A percentile compares a stretch with the other conserved stretches of the same genome.
phyloP scores from a whole-genome alignment of 768 basidiomycete species.

The Royoungia palumana region DNA sequence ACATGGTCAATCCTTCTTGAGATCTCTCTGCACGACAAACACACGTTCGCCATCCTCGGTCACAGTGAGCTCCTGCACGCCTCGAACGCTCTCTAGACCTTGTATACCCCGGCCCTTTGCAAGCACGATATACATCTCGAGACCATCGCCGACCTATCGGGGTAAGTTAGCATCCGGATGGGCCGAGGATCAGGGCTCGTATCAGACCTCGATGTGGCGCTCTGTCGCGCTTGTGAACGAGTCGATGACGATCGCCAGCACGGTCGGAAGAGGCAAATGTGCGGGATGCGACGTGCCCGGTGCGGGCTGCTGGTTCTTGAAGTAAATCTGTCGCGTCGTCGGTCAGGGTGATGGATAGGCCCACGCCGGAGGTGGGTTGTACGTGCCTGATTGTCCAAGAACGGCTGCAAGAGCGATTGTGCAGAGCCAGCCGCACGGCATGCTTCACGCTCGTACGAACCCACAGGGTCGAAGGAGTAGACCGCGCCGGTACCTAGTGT shows the following conservation, averaged over 20 bases:
- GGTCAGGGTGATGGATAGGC: conserved; percentile 32
- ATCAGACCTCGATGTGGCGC: conserved; percentile 88
- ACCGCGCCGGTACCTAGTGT: conserved; percentile 85
- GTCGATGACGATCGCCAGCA: conserved; percentile 87
- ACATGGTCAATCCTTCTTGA: conserved; percentile 71
- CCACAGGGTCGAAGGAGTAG: conserved; percentile 99
- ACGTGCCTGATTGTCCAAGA: conserved; percentile 96
- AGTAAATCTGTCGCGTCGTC: conserved; percentile 74
- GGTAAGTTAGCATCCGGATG: conserved; percentile 4
- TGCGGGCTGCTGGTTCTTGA: conserved; percentile 87
- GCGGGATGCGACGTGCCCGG: conserved; percentile 70
- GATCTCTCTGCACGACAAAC: conserved; percentile 70
- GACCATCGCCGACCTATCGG: conserved; percentile 84
- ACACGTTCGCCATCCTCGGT: conserved; percentile 67
- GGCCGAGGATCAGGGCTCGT: conserved; percentile 5
- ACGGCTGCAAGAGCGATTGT: conserved; percentile 92
- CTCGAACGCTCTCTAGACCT: conserved; percentile 52
- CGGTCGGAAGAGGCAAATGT: conserved; percentile 77
- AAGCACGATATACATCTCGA: conserved; percentile 88
- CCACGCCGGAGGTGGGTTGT: conserved; percentile 40
- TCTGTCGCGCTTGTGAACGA: conserved; percentile 97
- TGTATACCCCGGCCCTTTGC: conserved; percentile 62
- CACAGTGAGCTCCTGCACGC: conserved; percentile 61
- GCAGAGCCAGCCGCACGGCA: conserved; percentile 97
- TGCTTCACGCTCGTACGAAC: conserved; percentile 95